phyloP scores from a whole-genome alignment of 352 stramenopile genomes.

The Globisporangium uncinulatum region DNA sequence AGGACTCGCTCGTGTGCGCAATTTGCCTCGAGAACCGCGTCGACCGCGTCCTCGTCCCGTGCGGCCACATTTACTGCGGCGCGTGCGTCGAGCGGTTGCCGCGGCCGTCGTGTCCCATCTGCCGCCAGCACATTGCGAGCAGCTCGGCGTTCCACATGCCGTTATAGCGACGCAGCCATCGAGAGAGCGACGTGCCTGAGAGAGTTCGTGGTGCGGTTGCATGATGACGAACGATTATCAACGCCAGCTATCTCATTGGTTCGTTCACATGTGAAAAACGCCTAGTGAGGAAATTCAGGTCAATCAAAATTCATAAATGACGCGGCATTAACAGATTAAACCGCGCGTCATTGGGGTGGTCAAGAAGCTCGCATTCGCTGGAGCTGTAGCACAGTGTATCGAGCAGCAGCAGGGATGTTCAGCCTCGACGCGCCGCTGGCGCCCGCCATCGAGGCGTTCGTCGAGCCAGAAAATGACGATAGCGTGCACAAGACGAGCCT shows the following conservation, averaged over 20 bases:
- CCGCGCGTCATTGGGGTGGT: too few relatives aligned
- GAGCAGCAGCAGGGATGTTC: constrained; percentile 55
- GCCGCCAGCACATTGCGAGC: constrained; percentile 48
- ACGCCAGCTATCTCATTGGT: too few relatives aligned
- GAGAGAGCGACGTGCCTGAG: too few relatives aligned
- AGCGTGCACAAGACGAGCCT: constrained; percentile 78
- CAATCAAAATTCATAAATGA: too few relatives aligned
- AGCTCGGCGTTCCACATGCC: constrained; percentile 68
- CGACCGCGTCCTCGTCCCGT: constrained; percentile 76
- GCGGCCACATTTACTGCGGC: constrained; percentile 78
- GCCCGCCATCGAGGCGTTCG: constrained; percentile 82
- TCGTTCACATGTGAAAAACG: too few relatives aligned
- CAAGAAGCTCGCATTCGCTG: too few relatives aligned
- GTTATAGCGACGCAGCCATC: constrained; percentile 27
- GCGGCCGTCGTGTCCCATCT: constrained; percentile 63
- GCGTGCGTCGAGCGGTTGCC: constrained; percentile 58
- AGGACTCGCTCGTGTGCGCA: constrained; percentile 70
- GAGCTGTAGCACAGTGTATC: not conserved
- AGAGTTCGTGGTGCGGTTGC: too few relatives aligned
- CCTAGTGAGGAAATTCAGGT: not conserved
- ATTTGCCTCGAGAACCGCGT: constrained; percentile 82
- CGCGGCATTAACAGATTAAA: too few relatives aligned
- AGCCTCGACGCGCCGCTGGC: constrained; percentile 76
- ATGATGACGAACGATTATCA: too few relatives aligned
- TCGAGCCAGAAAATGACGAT: constrained; percentile 82